These are phyloP conservation scores for Achaetomiella virescens DNA, from an alignment of 495 filamentous ascomycete species.

Conservation along the genomic window DNA sequence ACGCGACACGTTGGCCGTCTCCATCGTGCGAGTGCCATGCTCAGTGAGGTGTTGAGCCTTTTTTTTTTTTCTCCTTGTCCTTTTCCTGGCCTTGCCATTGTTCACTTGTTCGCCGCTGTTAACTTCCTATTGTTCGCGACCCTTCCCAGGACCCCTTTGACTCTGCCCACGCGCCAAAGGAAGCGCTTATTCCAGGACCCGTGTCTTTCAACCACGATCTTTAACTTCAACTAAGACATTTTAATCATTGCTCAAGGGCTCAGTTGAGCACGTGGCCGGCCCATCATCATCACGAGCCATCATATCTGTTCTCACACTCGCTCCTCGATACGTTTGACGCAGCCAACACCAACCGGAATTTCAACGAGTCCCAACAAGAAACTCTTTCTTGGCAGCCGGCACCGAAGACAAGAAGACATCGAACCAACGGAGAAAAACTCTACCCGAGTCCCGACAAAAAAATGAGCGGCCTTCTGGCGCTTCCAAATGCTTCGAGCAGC, in stretches of 20 bases:
- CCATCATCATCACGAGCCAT: neutral
- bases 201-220: constrained; percentile 10
- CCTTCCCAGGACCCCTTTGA: constrained; percentile 7
- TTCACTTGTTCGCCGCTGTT: neutral
- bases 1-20: constrained; percentile 6
- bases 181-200: constrained; percentile 1
- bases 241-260: neutral
- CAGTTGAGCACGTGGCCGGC: neutral
- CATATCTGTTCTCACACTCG: neutral
- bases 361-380: neutral
- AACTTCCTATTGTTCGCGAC: constrained; percentile 13
- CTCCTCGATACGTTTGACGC: neutral
- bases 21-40: neutral
- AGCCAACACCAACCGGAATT: neutral
- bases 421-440: neutral
- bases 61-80: neutral
- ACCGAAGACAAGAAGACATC: neutral
- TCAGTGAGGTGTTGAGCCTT: neutral
- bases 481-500: neutral
- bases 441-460: constrained; percentile 5
- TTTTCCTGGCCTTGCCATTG: neutral
- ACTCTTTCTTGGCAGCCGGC: neutral
- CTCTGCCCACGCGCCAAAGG: constrained; percentile 1
- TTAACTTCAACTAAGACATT: neutral
- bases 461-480: constrained; percentile 16